Evolutionary conservation across 805 yeast genomes (phyloP).

Genomic region (Pichia membranifaciens): DNA sequence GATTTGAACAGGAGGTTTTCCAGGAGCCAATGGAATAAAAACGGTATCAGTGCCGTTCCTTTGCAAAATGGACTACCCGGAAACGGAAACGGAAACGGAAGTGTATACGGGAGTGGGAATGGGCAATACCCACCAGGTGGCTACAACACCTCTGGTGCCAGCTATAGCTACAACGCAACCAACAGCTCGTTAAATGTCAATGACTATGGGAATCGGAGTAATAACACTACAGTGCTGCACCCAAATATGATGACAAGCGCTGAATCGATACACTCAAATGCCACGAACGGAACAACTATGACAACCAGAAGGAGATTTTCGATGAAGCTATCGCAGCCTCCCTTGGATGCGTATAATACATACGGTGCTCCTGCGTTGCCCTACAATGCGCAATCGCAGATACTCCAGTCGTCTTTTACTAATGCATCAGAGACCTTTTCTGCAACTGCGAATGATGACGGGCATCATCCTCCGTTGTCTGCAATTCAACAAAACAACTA

Average conservation of each 20-base stretch:
- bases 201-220: not conserved
- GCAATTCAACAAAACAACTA: constrained; percentile 1
- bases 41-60: not conserved
- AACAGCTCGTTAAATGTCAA: constrained; percentile 6
- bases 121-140: not conserved
- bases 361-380: constrained; percentile 29
- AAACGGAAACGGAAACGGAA: not conserved
- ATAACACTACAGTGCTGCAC: not conserved
- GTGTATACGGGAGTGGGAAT: too few relatives aligned
- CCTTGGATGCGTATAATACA: constrained; percentile 7
- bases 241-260: not conserved
- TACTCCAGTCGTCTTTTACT: constrained; percentile 4
- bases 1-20: constrained; percentile 11
- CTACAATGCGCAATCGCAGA: constrained; percentile 14
- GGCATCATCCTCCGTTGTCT: not conserved
- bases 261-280: constrained; percentile 9
- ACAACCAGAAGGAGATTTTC: constrained; percentile 40
- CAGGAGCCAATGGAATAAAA: constrained; percentile 5
- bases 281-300: constrained; percentile 7
- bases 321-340: constrained; percentile 28
- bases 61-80: too few relatives aligned
- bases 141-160: not conserved
- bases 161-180: not conserved
- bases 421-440: not conserved
- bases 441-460: not conserved